Base-by-base conservation (phyloP, 257 asterid species). In the Galeopsis tetrahit region DNA sequence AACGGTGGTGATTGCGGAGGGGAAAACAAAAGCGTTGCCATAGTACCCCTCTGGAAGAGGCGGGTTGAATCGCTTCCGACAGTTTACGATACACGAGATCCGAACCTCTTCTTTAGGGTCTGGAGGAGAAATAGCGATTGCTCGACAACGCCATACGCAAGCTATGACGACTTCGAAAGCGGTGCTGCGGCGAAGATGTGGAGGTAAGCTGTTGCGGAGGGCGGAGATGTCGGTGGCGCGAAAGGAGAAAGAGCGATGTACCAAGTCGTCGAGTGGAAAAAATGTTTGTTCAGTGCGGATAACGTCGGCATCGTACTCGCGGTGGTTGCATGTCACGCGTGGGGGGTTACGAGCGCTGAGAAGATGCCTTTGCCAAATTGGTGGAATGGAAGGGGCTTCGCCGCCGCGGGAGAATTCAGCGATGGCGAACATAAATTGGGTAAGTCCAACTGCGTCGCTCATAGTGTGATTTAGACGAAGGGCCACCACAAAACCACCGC, bases 201-300 rank as follows among this genome's bases (percentile, higher is more conserved):
- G 74, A 1, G 91, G 91, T 35, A 88, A 68, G 62, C 28, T 69
- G 33, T 43, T 17, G 17, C 84, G 87, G n/a, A 87, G 81, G 61
- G 79, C 79, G 34, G 86, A 61, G 28, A 88, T 49, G 66, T 86
- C 87, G 7, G 72, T 7, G 40, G 83, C 40, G 14, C 89, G 90
- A 8, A 88, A 88, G 80, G 81, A 74, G 85, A 88, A 85, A 1
- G 89, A 79, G 42, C 83, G 87, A 56, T 88, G 88, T n/a, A 73
- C 85, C 86, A 85, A 77, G 82, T 79, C 79, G 46, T 83, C 81
- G 10, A 81, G 71, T 1, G 89, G 83, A 67, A 79, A 56, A 11
- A 75, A 55, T 33, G 82, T 73, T 39, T 78, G 81, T 42, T 75
- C 68, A 5, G 79, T 68, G 59, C 78, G 80, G 0, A 81, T 80